Evolutionary conservation across 2,329 filamentous ascomycete genomes (phyloP).

Genomic region (Dothidotthia symphoricarpi): DNA sequence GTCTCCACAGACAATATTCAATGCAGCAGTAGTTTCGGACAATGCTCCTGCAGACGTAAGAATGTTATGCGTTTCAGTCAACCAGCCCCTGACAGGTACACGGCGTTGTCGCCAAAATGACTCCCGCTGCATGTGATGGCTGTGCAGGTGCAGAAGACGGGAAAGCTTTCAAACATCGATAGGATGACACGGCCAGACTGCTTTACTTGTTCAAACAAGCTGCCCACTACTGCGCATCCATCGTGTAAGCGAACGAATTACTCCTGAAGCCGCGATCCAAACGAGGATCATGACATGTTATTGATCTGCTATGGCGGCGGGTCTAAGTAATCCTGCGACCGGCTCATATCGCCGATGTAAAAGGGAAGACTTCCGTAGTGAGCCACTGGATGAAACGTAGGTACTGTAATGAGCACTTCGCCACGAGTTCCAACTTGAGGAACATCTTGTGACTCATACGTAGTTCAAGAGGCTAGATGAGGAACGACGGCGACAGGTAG

Average conservation of each 20-base stretch:
- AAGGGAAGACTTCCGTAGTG: too few species aligned
- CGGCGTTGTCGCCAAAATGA: conserved; percentile 6
- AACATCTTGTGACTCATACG: not conserved
- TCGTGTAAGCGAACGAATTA: conserved; percentile 4
- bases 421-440: conserved; percentile 2
- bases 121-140: conserved; percentile 12
- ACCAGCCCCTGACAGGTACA: conserved; percentile 1
- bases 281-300: conserved; percentile 15
- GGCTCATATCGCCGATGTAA: too few species aligned
- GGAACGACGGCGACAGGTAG: conserved; percentile 13
- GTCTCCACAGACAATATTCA: conserved; percentile 18
- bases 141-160: conserved; percentile 14
- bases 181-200: conserved; percentile 5
- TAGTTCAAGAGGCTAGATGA: conserved; percentile 1
- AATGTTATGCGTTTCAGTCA: conserved; percentile 5
- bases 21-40: conserved; percentile 25
- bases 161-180: conserved; percentile 4
- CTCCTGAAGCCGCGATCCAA: conserved; percentile 16
- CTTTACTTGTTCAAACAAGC: conserved; percentile 8
- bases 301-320: conserved; percentile 3
- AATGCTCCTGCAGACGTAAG: conserved; percentile 14
- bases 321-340: too few species aligned
- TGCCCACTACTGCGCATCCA: conserved; percentile 15
- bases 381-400: too few species aligned
- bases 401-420: conserved; percentile 2